Base-by-base conservation (phyloP, 495 filamentous ascomycete species). In the Symbiotaphrina buchneri region DNA sequence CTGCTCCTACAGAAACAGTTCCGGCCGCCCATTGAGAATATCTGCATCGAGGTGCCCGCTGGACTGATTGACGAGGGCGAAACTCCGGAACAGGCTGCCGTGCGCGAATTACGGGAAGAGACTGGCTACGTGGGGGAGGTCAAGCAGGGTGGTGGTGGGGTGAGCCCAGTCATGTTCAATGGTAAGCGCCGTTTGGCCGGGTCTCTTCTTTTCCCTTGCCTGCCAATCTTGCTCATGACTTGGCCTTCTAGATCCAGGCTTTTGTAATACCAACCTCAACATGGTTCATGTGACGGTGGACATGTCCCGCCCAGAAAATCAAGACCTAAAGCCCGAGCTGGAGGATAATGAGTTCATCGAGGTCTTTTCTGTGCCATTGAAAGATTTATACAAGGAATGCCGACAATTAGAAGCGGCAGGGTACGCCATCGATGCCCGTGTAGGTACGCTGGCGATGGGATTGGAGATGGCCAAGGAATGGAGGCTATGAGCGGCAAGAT, bases 281-380 rank as follows among this genome's bases (percentile, higher is more conserved):
- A 74, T 92, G 60, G 68, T 91, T 11, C 76, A 85, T 40, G 69
- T 91, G 10, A 68, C 58, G 3, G 63, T 92, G 34, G 79, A 92
- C 49, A 69, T 78, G 61, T 64, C 53, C 8, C 47, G 67, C 6
- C 65, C 72, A 0, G 70, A 68, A 32, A 81, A 85, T 40, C 66
- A 68, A 36, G 58, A 71, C 34, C 73, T 68, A 1, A 62, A 68
- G 40, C 74, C 79, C 2, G 56, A 82, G 38, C 58, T 91, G 1
- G 82, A 92, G 35, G 81, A 87, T 25, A 76, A 76, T 43, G 82
- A 91, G 45, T 87, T 87, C 47, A 92, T 92, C 38, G 80, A 90
- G 48, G 72, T 71, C 18, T 92, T 91, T 41, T 67, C 63, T 8
- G 55, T 81, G 0, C 72, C 68, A 11, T 47, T 92, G 22, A 58